phyloP scores from a whole-genome alignment of 164 flowering plant species.

The Amborella trichopoda region DNA sequence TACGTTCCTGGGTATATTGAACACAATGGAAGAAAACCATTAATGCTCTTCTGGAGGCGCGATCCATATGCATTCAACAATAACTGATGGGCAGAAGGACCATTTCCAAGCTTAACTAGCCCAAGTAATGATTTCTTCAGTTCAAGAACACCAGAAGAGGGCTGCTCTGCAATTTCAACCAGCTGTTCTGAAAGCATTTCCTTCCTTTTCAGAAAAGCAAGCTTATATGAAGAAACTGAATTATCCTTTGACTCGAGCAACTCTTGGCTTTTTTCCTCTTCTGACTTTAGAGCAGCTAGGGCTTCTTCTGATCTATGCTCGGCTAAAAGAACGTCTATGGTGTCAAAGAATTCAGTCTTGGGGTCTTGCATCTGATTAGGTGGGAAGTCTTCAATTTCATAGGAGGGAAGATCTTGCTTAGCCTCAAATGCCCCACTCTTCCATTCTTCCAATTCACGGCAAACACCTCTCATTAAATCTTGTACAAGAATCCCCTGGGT shows the following conservation, averaged over 20 bases:
- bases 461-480: conserved; percentile 81
- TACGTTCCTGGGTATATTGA: conserved; percentile 63
- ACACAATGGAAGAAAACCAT: conserved; percentile 60
- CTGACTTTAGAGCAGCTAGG: conserved; percentile 50
- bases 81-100: conserved; percentile 69
- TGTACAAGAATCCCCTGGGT: conserved; percentile 82
- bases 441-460: conserved; percentile 67
- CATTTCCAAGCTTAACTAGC: conserved; percentile 70
- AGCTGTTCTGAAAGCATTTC: conserved; percentile 62
- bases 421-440: conserved; percentile 18
- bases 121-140: conserved; percentile 52
- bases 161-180: conserved; percentile 53
- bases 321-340: conserved; percentile 78
- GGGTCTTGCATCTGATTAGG: conserved; percentile 27
- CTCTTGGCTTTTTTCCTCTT: conserved; percentile 49
- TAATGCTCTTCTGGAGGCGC: conserved; percentile 61
- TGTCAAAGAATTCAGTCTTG: conserved; percentile 43
- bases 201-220: conserved; percentile 57
- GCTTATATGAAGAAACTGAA: conserved; percentile 41
- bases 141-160: conserved; percentile 40
- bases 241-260: conserved; percentile 37
- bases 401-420: conserved; percentile 16
- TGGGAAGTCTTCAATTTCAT: conserved; percentile 11
- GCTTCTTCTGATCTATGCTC: conserved; percentile 84
- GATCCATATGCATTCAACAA: conserved; percentile 58